Evolutionary conservation across 352 stramenopile genomes (phyloP), one percentile per base, ranked within the genome.

Genomic region (Globisporangium camurandrum): DNA sequence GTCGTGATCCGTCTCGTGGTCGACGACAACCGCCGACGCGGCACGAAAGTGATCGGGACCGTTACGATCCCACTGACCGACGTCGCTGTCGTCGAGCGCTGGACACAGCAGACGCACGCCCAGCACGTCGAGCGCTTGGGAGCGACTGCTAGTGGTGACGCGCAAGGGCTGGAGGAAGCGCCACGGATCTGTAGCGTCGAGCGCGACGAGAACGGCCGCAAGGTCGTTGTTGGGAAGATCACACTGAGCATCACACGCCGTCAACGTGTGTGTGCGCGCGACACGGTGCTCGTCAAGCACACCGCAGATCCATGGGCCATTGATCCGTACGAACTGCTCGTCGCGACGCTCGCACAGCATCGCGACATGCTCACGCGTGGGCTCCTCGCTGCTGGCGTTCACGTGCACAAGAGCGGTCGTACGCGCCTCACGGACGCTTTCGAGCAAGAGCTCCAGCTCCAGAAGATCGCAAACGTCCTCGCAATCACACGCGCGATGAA

Each of bases 181-280:
- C 38, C 19, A n/a, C 39, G 41, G 14, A 74, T 61, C 0, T 66
- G 75, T 17, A 61, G 62, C 5, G 10, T 79, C 16, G 51, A 62
- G 22, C 62, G 59, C 3, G 43, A 52, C 2, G 66, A 67, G 34
- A 38, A 65, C 26, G 52, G 49, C 5, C 46, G 44, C 2, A 31
- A 17, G 1, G 23, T 52, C n/a, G 51, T 83, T 1, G 69, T 85
- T 9, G 75, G 75, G 10, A 87, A 79, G 43, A 77, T 87, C 43
- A 69, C 46, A 3, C 50, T 87, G 7, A 40, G 49, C 3, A 40
- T 85, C 0, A 47, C 67, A 28, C 63, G 70, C 2, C 49, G 57
- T 0, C 53, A 71, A 40, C 52, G 33, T 0, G 57, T 67, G 2
- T 12, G 36, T 11, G 40, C 41, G 1, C 54, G 49, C 12, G 46